Percentiles rank a stretch among this genome's conserved stretches.
Conservation (phyloP, 805 yeast species). For the Ogataea nakhonphanomensis region DNA sequence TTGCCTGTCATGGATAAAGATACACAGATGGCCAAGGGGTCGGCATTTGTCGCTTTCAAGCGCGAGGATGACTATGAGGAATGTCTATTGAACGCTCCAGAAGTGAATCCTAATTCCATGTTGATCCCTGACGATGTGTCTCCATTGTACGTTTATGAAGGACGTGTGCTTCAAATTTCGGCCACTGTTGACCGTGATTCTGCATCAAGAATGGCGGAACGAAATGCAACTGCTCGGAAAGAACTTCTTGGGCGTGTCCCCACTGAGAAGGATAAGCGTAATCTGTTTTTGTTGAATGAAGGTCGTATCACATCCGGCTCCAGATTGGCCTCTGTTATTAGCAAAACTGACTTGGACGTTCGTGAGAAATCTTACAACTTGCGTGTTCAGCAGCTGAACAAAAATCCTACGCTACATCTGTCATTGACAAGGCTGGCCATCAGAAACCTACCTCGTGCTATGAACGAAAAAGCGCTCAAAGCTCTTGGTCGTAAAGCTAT, state of each 20-base stretch:
- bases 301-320: conserved; percentile 85
- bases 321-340: conserved; percentile 65
- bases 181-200: conserved; percentile 85
- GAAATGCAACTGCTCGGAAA: conserved; percentile 68
- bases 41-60: conserved; percentile 89
- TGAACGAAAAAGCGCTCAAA: conserved; percentile 84
- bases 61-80: conserved; percentile 57
- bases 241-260: conserved; percentile 78
- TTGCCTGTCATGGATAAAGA: conserved; percentile 85
- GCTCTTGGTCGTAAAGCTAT: conserved; percentile 93
- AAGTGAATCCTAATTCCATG: conserved; percentile 53
- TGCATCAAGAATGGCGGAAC: conserved; percentile 71
- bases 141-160: conserved; percentile 85
- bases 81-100: conserved; percentile 79
- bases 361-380: conserved; percentile 84
- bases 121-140: conserved; percentile 90
- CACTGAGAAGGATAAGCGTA: conserved; percentile 77
- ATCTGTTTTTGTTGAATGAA: conserved; percentile 82
- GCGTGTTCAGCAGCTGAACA: conserved; percentile 85
- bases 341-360: conserved; percentile 74
- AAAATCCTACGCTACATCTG: conserved; percentile 86
- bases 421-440: conserved; percentile 95
- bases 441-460: conserved; percentile 88
- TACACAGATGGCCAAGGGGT: conserved; percentile 86
- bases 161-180: conserved; percentile 80